Evolutionary conservation across 2,329 filamentous ascomycete genomes (phyloP), one percentile per base, ranked within the genome.

Genomic region (Sporothrix variecibatus): DNA sequence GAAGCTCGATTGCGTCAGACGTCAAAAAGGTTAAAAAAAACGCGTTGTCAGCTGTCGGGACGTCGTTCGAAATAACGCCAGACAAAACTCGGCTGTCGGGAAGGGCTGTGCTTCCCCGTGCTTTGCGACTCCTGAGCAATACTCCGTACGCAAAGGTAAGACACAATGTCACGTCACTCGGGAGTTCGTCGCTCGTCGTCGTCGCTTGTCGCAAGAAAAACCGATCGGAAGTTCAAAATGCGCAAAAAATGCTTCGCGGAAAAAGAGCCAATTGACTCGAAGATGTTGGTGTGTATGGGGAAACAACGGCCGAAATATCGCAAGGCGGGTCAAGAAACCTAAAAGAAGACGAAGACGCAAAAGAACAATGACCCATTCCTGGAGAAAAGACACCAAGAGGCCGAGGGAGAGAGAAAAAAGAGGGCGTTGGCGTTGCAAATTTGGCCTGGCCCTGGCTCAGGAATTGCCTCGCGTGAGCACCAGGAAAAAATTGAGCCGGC

Each of bases 401-500:
- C 53, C 23, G 51, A 60, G 53, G 53, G 53, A 49, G 17, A 51
- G 28, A 31, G 5, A 49, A 28, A 26, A 26, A 58, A 58, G 51
- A 43, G n/a, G 34, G 28, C 23, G 6, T 53, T 23, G 68, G 51
- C 51, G 51, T 56, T 28, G 51, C 17, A 43, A 46, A 26, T 34
- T 58, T 40, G 31, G 53, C 68, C 15, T 40, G 60, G 53, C 53
- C 15, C 38, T 40, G 31, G 53, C 68, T 26, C 53, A 71, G 53
- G 69, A 71, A 71, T 71, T 62, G 69, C 69, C 68, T 71, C 69
- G 69, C 69, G 53, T 71, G 69, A 71, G 53, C 69, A 71, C 34
- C 49, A 60, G 53, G 69, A 71, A 71, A 71, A 71, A 71, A 71
- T 71, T 7, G 53, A 71, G 53, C 69, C 68, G 68, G 68, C 49